Evolutionary conservation across 345 rosid species (phyloP), one percentile per base, ranked within the genome.

Genomic region (Populus tremula): DNA sequence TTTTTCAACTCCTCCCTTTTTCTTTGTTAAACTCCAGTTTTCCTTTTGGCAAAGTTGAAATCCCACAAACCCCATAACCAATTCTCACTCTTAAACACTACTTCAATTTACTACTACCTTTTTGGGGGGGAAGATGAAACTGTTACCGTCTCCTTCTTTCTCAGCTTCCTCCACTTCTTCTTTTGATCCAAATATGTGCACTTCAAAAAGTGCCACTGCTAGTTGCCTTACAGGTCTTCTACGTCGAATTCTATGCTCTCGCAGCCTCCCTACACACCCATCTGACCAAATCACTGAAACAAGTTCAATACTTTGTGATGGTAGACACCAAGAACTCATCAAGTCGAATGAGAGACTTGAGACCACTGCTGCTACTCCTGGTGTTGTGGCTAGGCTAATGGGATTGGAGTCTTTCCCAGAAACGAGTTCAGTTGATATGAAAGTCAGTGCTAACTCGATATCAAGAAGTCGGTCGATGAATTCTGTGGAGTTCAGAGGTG

Each of bases 381-480:
- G 93, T 67, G 73, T 91, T 74, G 93, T 94, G 74, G 98, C 91
- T 11, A 88, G 93, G 87, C 88, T 92, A 72, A 92, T 92, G 98
- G 98, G 95, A 16, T 86, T 94, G 86, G 91, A 89, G 2, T 78
- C 89, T 0, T 25, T 88, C 50, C 87, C 90, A 1, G 70, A 67
- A 45, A 29, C 31, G 6, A 36, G 25, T 21, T 17, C 56, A 39
- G 68, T 41, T 75, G 49, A 53, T 31, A 13, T 12, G 31, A 71
- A 72, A 29, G 66, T 50, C 4, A 61, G 69, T 67, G 87, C 85
- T 0, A 20, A 54, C 45, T 82, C 85, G 2, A 70, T 86, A 41
- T 20, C 86, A 18, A 87, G 94, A 84, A 87, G 90, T 85, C 79
- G 82, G 49, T 90, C 91, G 0, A 83, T 84, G 88, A 89, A 77